A percentile compares a stretch with the other conserved stretches of the same genome.
These are phyloP conservation scores for Vaccinium vitisidaea DNA, from an alignment of 148 eudicot species.

Conservation along the genomic window DNA sequence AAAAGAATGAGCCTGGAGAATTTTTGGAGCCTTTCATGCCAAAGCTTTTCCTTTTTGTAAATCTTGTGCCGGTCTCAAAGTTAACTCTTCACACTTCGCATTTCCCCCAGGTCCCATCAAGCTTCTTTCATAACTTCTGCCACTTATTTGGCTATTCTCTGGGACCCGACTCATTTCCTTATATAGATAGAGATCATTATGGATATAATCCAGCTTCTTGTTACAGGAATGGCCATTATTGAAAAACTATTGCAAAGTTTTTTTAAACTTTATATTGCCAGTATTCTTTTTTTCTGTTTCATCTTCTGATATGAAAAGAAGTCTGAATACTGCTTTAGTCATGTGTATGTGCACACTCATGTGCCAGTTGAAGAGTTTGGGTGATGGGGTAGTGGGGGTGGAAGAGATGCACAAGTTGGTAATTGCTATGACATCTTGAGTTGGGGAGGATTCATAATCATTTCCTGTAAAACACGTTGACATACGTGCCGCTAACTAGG, in stretches of 20 bases:
- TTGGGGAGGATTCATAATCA: no score
- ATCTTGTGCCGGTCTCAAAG: background rate
- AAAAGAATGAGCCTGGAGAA: background rate
- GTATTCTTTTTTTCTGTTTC: no score
- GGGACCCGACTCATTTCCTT: background rate
- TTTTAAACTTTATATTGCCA: no score
- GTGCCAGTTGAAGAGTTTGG: background rate
- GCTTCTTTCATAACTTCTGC: background rate
- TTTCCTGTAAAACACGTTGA: no score
- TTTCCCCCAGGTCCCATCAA: background rate
- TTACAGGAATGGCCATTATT: background rate
- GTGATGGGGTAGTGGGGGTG: background rate
- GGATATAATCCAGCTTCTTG: background rate
- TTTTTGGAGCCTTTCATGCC: background rate
- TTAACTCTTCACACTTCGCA: background rate
- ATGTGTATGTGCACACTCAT: background rate
- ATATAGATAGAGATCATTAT: background rate
- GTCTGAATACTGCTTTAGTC: background rate
- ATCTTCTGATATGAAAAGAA: no score
- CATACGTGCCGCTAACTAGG: no score
- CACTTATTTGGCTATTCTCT: background rate
- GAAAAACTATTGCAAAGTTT: background rate
- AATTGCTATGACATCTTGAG: background rate
- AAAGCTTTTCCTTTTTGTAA: background rate
- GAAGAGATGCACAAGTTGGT: background rate